Evolutionary conservation across 202 grass and related monocot genomes (phyloP), one percentile per base, ranked within the genome.

Genomic region (Schoenoplectus tabernaemontani): DNA sequence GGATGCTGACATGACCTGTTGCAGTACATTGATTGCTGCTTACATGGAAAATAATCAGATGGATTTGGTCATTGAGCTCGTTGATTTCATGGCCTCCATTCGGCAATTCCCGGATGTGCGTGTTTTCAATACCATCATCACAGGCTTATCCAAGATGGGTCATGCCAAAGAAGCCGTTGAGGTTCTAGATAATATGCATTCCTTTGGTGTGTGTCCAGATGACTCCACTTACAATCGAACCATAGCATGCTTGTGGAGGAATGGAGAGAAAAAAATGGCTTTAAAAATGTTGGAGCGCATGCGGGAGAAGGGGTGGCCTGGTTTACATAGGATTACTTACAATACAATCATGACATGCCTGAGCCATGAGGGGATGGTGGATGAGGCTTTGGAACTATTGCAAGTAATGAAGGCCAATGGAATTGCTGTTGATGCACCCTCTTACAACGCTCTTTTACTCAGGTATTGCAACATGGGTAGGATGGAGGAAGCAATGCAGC

Each of bases 161-260:
- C 23, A 76, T 16, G 19, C 28, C 1, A 48, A 76, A 44, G 46
- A 76, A 76, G 71, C 71, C 12, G 9, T 56, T 0, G 24, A 76
- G 46, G 7, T 76, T 56, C 56, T 76, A 33, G 24, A 56, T 17
- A 76, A 34, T 1, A 48, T 76, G 43, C 34, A 16, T 33, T 16
- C 16, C 33, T 51, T 56, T 13, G 71, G 46, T 34, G 43, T 48
- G 5, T 7, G 46, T 76, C 50, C 71, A 17, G 36, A 32, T 76
- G 23, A 51, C 15, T 44, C 23, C 46, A 76, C 71, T 4, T 76
- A 56, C 30, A 53, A 76, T 56, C 43, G 43, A 56, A 16, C 56
- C 12, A 76, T 76, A 76, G 11, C 10, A 16, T 44, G 46, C 30
- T 10, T 76, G 71, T 76, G 71, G 71, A 76, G 71, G 16, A 76